Evolutionary conservation across 352 stramenopile species (phyloP).

Genomic region (Globisporangium ultimum): DNA sequence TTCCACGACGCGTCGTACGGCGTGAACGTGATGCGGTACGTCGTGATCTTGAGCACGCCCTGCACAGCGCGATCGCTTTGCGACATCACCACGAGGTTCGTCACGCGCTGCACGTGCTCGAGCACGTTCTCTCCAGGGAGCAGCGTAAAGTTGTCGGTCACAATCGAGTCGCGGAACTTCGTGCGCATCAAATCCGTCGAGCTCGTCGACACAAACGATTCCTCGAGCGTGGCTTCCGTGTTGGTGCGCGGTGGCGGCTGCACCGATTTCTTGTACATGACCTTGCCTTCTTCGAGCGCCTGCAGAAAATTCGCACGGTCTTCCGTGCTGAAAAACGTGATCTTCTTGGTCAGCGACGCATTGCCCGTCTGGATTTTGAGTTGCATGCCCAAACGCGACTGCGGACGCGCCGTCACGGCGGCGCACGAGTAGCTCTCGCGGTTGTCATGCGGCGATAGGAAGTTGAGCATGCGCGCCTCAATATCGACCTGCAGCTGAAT

Average conservation of each 20-base stretch:
- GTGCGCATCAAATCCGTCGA: constrained; percentile 30
- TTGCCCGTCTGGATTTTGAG: constrained; percentile 82
- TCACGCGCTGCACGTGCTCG: constrained; percentile 82
- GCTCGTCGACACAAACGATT: constrained; percentile 19
- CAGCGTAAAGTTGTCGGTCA: constrained; percentile 53
- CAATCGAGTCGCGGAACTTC: constrained; percentile 58
- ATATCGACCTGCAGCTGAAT: constrained; percentile 84
- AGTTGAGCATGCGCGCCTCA: constrained; percentile 81
- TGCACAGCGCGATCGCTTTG: constrained; percentile 80
- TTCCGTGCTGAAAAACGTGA: constrained; percentile 81
- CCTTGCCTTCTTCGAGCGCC: constrained; percentile 76
- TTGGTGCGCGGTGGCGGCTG: constrained; percentile 10
- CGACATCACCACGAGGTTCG: constrained; percentile 81
- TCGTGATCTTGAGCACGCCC: constrained; percentile 84
- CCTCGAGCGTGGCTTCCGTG: constrained; percentile 25
- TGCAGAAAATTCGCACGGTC: constrained; percentile 81
- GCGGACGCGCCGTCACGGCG: constrained; percentile 70
- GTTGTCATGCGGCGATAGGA: constrained; percentile 70
- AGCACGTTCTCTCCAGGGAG: constrained; percentile 69
- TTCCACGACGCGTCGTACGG: constrained; percentile 84
- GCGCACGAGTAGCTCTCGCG: constrained; percentile 81
- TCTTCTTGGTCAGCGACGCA: constrained; percentile 79
- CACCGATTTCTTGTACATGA: constrained; percentile 64
- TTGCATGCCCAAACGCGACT: constrained; percentile 76
- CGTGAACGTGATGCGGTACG: constrained; percentile 78